Evolutionary conservation across 192 early-diverging fungal species (phyloP).

Genomic region (Coemansia sp.): DNA sequence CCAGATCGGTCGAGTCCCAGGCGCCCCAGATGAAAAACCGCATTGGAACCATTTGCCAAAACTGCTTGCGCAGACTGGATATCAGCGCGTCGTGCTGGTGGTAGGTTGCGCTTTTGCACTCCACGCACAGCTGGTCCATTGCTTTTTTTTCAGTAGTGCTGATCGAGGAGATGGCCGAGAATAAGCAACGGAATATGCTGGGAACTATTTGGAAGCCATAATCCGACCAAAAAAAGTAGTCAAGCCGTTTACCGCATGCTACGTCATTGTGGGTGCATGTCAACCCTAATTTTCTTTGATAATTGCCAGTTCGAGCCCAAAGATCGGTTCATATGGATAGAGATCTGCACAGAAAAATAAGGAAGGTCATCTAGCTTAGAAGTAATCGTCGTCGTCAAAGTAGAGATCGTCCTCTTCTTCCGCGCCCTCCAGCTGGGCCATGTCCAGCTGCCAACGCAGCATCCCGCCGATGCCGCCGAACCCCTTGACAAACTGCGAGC

Average conservation of each 20-base stretch:
- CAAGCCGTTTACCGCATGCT: too few species aligned
- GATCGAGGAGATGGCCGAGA: too few species aligned
- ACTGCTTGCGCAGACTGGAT: conserved; percentile 43
- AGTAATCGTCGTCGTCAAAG: conserved; percentile 18
- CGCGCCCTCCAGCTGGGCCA: conserved; percentile 63
- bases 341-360: too few species aligned
- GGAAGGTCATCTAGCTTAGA: conserved; percentile 1
- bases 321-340: too few species aligned
- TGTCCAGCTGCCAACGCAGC: conserved; percentile 92
- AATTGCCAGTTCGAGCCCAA: too few species aligned
- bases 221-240: background rate
- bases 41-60: conserved; percentile 52
- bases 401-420: conserved; percentile 67
- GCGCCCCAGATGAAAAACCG: conserved; percentile 31
- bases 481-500: conserved; percentile 96
- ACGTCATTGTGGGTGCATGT: background rate
- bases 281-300: too few species aligned
- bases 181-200: too few species aligned
- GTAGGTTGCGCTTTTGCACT: conserved; percentile 45
- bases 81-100: conserved; percentile 41
- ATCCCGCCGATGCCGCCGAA: conserved; percentile 98
- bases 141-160: too few species aligned
- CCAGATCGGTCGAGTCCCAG: conserved; percentile 8
- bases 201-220: too few species aligned
- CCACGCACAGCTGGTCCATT: conserved; percentile 44